Base-by-base conservation (phyloP, 768 basidiomycete species). In the Kwoniella sp. region DNA sequence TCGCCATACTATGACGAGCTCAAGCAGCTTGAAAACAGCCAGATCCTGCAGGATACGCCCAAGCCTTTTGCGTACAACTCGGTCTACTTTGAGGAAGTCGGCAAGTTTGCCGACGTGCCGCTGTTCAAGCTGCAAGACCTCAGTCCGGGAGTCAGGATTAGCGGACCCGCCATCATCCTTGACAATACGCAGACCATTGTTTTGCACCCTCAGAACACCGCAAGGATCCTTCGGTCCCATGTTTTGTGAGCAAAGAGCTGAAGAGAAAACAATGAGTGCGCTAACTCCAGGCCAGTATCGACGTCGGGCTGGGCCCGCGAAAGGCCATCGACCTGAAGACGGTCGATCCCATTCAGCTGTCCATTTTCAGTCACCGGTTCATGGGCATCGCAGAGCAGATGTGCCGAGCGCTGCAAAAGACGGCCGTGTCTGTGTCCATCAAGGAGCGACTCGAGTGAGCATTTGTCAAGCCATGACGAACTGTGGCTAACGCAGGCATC, bases 181-280 rank as follows among this genome's bases (percentile, higher is more conserved):
- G 92, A 98, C 73, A 79, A 89, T 58, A 96, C 92, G 17, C 93
- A 95, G 77, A 95, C 92, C 20, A 89, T 96, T 56, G 86, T 98
- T 25, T 74, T 98, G 5, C 82, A 89, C 19, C 63, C 60, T 17
- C 46, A 57, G 20, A 65, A 65, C 36, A 53, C 40, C n/a, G 63
- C 63, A 10, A 51, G 50, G 23, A 60, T 65, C 17, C 58, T 65
- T 12, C 48, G 37, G 14, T 55, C 57, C 11, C 57, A 64, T 41
- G 56, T 68, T 32, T 56, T 56, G 53, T 59, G 41, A 34, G 45
- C 50, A 31, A 34, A 32, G 22, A 29, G 25, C 29, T 43, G 33
- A 5, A 20, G 19, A 19, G n/a, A 4, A 10, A 5, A 3, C 12
- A 23, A 14, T 19, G 17, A 28, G n/a, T 29, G 20, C 17, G 27